Conservation (phyloP, 1,284 basidiomycete species). For the Ustilago xerochloae region DNA sequence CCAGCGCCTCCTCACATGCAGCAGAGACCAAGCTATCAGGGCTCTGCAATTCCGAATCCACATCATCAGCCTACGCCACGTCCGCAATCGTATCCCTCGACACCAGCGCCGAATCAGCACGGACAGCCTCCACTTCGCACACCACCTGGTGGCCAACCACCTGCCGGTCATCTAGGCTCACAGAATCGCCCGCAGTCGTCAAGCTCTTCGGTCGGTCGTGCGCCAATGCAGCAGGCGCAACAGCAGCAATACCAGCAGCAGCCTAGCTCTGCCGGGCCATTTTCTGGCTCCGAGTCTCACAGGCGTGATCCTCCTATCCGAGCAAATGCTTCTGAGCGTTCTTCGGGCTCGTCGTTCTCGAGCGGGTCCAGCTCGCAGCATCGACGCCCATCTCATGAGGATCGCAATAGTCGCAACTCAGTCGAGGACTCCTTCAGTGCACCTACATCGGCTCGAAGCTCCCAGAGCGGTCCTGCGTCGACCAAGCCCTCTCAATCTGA, state of each 20-base stretch:
- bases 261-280: not conserved
- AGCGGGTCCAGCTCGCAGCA: conserved; percentile 31
- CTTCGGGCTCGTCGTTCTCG: conserved; percentile 60
- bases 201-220: conserved; percentile 14
- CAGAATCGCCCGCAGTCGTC: conserved; percentile 25
- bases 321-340: conserved; percentile 50
- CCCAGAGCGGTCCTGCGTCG: conserved; percentile 46
- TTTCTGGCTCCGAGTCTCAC: conserved; percentile 15
- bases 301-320: conserved; percentile 31
- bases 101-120: conserved; percentile 13
- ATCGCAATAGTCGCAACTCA: conserved; percentile 29
- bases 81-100: conserved; percentile 29
- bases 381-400: conserved; percentile 28
- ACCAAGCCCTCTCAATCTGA: conserved; percentile 19
- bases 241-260: conserved; percentile 16
- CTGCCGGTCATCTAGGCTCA: conserved; percentile 1
- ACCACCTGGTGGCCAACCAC: not conserved
- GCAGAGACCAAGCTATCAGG: conserved; percentile 21
- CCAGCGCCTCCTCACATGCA: conserved; percentile 26
- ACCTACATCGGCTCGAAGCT: conserved; percentile 60
- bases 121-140: conserved; percentile 6
- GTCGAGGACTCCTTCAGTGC: conserved; percentile 55
- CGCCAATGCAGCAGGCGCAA: conserved; percentile 7
- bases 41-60: conserved; percentile 9
- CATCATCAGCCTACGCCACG: conserved; percentile 32